These are phyloP conservation scores for Rhodomyrtus tomentosa DNA, from an alignment of 345 rosid genomes.

Conservation along the genomic window DNA sequence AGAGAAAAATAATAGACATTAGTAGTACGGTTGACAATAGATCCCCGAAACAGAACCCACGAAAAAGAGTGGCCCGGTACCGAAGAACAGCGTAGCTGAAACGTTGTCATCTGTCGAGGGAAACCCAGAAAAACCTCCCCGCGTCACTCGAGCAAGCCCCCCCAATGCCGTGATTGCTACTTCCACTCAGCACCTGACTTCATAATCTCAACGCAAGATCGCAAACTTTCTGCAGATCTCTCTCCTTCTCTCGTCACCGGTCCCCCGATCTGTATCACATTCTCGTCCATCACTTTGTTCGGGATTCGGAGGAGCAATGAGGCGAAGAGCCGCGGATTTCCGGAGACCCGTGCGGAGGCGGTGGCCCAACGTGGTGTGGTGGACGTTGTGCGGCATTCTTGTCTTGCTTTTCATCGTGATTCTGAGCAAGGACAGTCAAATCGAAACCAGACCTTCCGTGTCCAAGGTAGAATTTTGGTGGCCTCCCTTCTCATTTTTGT, in stretches of 20 bases:
- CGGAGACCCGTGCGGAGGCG: slow-evolving; percentile 57
- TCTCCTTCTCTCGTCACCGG: background rate
- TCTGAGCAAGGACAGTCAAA: slow-evolving; percentile 39
- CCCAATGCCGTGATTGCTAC: background rate
- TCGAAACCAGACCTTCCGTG: slow-evolving; percentile 44
- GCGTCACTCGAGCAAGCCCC: background rate
- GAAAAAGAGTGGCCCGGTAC: background rate
- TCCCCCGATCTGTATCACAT: background rate
- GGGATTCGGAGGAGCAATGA: slow-evolving; percentile 19
- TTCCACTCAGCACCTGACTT: background rate
- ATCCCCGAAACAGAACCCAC: background rate
- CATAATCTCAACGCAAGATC: background rate
- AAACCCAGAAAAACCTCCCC: background rate
- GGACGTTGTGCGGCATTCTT: slow-evolving; percentile 38
- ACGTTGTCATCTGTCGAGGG: background rate
- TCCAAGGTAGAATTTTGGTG: slow-evolving; percentile 25
- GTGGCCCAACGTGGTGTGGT: slow-evolving; percentile 60
- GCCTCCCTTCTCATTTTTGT: background rate
- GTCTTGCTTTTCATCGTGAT: slow-evolving; percentile 50
- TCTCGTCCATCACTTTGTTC: background rate
- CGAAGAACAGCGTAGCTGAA: background rate
- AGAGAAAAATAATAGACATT: background rate
- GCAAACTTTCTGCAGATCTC: background rate
- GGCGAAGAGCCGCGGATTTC: slow-evolving; percentile 57
- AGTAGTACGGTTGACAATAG: background rate